Conservation (phyloP, 2,329 filamentous ascomycete species). For the Scytalidium sp. region DNA sequence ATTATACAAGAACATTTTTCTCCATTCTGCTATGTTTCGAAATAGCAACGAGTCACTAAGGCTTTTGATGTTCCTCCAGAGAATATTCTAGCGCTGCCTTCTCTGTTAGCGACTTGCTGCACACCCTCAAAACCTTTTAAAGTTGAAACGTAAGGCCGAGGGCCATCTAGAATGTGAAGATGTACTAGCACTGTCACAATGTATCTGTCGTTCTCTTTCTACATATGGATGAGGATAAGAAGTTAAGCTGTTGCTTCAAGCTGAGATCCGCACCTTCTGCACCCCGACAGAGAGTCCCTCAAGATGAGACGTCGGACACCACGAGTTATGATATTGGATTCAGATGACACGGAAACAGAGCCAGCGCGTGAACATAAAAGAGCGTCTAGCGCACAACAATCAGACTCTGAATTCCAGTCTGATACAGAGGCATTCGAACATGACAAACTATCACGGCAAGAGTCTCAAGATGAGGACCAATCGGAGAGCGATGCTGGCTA, state of each 20-base stretch:
- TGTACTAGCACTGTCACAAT: neutral
- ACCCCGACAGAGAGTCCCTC: neutral
- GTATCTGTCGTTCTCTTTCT: neutral
- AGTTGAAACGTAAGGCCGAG: neutral
- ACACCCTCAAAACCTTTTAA: neutral
- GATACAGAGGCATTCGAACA: neutral
- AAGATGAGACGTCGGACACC: neutral
- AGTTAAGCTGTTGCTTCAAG: neutral
- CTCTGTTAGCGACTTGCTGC: too few relatives aligned
- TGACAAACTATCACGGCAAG: neutral
- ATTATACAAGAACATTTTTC: too few relatives aligned
- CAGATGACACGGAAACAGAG: slow-evolving; percentile 7
- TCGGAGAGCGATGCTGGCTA: neutral
- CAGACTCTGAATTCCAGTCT: neutral
- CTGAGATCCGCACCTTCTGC: neutral
- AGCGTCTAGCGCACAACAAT: neutral
- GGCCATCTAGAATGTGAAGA: neutral
- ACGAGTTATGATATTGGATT: slow-evolving; percentile 6
- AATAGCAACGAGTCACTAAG: too few relatives aligned
- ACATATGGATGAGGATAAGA: neutral
- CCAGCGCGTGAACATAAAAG: neutral
- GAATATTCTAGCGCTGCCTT: too few relatives aligned
- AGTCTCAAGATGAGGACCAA: neutral
- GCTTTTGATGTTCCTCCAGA: too few relatives aligned
- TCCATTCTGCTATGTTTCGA: too few relatives aligned